These are phyloP conservation scores for Penicillium concentricum DNA, from an alignment of 2,329 filamentous ascomycete genomes.

Conservation along the genomic window DNA sequence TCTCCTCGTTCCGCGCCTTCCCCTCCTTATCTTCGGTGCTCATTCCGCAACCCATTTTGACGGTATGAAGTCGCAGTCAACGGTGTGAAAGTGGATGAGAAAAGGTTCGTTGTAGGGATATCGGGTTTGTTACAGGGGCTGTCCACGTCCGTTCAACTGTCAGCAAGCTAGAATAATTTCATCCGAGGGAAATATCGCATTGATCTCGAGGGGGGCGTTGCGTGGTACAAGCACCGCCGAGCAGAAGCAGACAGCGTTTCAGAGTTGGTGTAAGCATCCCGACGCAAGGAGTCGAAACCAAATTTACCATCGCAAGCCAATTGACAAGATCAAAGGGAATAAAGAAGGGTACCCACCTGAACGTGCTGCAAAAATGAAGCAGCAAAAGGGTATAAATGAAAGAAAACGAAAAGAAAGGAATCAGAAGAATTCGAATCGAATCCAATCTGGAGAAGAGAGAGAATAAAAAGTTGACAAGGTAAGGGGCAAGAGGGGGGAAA, in stretches of 20 bases:
- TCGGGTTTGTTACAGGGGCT: slow-evolving; percentile 3
- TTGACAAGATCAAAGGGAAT: slow-evolving; percentile 5
- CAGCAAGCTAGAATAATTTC: slow-evolving; percentile 8
- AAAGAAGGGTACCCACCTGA: slow-evolving; percentile 10
- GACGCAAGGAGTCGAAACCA: slow-evolving; percentile 19
- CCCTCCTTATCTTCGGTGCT: slow-evolving; percentile 99
- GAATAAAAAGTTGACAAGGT: slow-evolving; percentile 14
- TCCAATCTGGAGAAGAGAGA: slow-evolving; percentile 15
- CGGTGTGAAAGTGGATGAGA: slow-evolving; percentile 3
- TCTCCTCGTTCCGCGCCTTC: slow-evolving; percentile 99
- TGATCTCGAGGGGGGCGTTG: slow-evolving; percentile 13
- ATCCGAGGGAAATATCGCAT: slow-evolving; percentile 8
- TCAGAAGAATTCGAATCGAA: slow-evolving; percentile 10
- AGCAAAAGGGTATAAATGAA: slow-evolving; percentile 5
- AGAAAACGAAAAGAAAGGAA: slow-evolving; percentile 18
- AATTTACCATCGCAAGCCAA: not conserved
- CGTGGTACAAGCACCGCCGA: slow-evolving; percentile 22
- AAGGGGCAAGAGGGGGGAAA: slow-evolving; percentile 25
- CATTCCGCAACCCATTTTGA: slow-evolving; percentile 98
- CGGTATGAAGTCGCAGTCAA: slow-evolving; percentile 33
- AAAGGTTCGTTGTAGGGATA: not conserved
- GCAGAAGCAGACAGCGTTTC: slow-evolving; percentile 20
- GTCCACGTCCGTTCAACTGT: not conserved
- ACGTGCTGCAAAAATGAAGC: slow-evolving; percentile 5
- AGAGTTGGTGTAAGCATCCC: slow-evolving; percentile 19